phyloP scores from a whole-genome alignment of 345 rosid species.

The Ricinus communis region DNA sequence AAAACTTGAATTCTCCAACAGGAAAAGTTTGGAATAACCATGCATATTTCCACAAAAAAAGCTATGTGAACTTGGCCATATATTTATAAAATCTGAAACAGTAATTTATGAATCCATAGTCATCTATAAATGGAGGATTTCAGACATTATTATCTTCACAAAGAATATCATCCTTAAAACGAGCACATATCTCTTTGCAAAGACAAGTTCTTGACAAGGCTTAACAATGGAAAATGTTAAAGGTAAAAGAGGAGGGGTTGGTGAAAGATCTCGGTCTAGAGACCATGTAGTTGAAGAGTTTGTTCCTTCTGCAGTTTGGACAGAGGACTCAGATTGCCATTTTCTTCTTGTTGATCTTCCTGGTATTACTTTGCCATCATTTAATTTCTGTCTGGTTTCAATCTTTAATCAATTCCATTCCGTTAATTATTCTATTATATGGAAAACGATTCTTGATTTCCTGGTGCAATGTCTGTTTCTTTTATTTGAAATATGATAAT shows the following conservation, averaged over 20 bases:
- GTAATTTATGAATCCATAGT: neutral
- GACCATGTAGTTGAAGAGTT: constrained; percentile 26
- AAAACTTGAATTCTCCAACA: neutral
- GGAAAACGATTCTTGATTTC: no score
- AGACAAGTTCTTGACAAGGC: no score
- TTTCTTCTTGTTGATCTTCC: constrained; percentile 58
- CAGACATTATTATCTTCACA: neutral
- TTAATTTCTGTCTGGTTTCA: neutral
- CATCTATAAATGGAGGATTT: neutral
- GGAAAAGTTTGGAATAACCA: constrained; percentile 26
- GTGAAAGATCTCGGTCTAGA: neutral
- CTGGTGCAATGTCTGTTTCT: no score
- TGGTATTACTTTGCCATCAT: constrained; percentile 29
- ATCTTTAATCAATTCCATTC: neutral
- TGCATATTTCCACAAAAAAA: no score
- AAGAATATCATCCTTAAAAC: neutral
- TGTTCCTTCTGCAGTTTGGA: constrained; percentile 49
- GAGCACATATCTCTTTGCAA: neutral
- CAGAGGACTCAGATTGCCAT: constrained; percentile 38
- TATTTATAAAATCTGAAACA: neutral
- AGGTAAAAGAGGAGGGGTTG: constrained; percentile 8
- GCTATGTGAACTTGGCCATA: neutral
- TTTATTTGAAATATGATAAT: no score
- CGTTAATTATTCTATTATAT: neutral
- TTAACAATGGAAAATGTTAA: constrained; percentile 24